Evolutionary conservation across 495 filamentous ascomycete species (phyloP).

Genomic region (Symbiotaphrina buchneri): DNA sequence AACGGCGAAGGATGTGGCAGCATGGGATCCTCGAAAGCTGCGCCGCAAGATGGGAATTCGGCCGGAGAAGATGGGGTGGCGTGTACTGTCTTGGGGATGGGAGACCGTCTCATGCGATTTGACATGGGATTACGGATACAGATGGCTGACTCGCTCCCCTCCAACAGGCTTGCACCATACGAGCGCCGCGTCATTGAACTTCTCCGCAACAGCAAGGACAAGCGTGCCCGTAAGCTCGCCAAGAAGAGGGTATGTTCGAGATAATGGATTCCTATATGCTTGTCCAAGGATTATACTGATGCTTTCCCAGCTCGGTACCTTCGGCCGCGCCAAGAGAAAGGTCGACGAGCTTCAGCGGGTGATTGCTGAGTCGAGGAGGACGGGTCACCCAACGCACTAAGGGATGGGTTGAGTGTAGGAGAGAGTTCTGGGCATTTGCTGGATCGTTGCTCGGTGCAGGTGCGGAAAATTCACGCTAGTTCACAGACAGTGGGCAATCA

Average conservation of each 20-base stretch:
- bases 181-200: slow-evolving; percentile 98
- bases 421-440: too few relatives aligned
- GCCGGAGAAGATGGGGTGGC: too few relatives aligned
- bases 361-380: slow-evolving; percentile 84
- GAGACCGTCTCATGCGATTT: not conserved
- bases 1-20: too few relatives aligned
- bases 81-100: slow-evolving; percentile 3
- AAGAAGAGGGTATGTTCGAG: slow-evolving; percentile 77
- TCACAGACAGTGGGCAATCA: too few relatives aligned
- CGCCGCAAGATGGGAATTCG: too few relatives aligned
- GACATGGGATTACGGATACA: not conserved
- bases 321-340: slow-evolving; percentile 94
- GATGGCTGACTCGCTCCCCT: slow-evolving; percentile 1
- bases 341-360: slow-evolving; percentile 94
- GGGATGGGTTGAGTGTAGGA: too few relatives aligned
- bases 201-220: slow-evolving; percentile 95
- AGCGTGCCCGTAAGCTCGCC: slow-evolving; percentile 94
- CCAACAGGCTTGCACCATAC: slow-evolving; percentile 68
- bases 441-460: too few relatives aligned
- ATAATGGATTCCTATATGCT: not conserved
- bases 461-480: too few relatives aligned
- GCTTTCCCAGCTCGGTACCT: slow-evolving; percentile 62
- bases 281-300: slow-evolving; percentile 1
- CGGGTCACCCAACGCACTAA: slow-evolving; percentile 51
- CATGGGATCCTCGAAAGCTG: too few relatives aligned